These are phyloP conservation scores for Cyclotella kingstonii DNA, from an alignment of 108 stramenopile genomes.

Conservation along the genomic window DNA sequence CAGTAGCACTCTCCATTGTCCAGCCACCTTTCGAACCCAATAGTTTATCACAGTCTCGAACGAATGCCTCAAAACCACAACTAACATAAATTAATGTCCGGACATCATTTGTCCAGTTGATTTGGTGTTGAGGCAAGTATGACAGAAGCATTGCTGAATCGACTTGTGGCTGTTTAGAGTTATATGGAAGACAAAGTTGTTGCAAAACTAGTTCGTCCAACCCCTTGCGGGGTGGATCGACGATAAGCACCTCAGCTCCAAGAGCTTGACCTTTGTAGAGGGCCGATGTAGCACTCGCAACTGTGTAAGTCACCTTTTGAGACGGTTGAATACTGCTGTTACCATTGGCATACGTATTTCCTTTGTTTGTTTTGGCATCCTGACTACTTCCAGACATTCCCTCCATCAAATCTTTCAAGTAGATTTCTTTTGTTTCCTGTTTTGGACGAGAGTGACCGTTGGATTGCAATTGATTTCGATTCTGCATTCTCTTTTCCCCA, in stretches of 20 bases:
- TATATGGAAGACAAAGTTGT: constrained; percentile 67
- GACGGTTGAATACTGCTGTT: constrained; percentile 22
- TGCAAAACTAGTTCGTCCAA: constrained; percentile 82
- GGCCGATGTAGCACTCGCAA: constrained; percentile 78
- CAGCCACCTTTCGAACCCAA: constrained; percentile 75
- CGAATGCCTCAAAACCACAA: constrained; percentile 97
- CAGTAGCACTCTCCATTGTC: constrained; percentile 87
- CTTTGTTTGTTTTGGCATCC: too few relatives aligned
- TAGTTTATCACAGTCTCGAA: constrained; percentile 81
- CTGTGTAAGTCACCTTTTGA: constrained; percentile 55
- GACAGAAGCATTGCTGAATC: constrained; percentile 54
- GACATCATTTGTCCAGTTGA: constrained; percentile 76
- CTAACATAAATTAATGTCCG: constrained; percentile 93
- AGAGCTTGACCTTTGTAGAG: constrained; percentile 78
- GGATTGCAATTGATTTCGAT: background rate
- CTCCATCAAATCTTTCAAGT: constrained; percentile 45
- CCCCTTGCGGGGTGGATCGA: constrained; percentile 95
- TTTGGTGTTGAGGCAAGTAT: constrained; percentile 47
- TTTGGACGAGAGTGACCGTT: too few relatives aligned
- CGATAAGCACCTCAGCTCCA: constrained; percentile 88
- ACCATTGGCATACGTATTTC: too few relatives aligned
- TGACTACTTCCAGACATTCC: constrained; percentile 11
- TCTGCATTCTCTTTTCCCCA: constrained; percentile 30
- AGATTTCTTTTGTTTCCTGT: constrained; percentile 17
- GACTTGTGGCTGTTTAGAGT: constrained; percentile 64